A percentile compares a stretch with the other conserved stretches of the same genome.
phyloP scores from a whole-genome alignment of 441 rosid genomes.

The Brassica balearica region DNA sequence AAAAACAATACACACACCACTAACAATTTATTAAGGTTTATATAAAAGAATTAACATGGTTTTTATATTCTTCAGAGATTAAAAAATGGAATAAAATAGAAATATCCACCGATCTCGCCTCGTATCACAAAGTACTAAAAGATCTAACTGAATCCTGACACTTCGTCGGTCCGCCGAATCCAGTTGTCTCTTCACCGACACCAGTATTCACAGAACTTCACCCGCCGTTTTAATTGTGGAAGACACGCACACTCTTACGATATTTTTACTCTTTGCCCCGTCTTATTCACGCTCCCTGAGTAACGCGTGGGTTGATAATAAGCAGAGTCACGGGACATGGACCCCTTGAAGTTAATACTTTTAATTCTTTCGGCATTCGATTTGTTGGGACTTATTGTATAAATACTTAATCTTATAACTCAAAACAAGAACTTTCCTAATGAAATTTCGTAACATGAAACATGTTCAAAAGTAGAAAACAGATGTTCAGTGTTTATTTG shows the following conservation, averaged over 20 bases:
- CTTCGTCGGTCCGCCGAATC: conserved; percentile 40
- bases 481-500: too few species aligned
- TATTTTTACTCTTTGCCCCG: neutral
- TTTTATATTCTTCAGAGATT: neutral
- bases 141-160: conserved; percentile 1
- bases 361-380: neutral
- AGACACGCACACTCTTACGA: neutral
- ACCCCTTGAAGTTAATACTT: conserved; percentile 10
- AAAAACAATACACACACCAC: neutral
- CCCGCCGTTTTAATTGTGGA: neutral
- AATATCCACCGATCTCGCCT: conserved; percentile 35
- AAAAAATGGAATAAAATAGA: neutral
- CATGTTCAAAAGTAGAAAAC: conserved; percentile 1
- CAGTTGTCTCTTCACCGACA: conserved; percentile 43
- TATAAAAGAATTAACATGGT: neutral
- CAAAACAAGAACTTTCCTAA: neutral
- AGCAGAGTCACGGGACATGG: conserved; percentile 12
- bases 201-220: neutral
- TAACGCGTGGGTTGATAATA: conserved; percentile 1
- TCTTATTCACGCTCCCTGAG: neutral
- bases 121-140: conserved; percentile 18
- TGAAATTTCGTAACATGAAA: neutral
- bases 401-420: neutral
- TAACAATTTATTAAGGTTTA: neutral
- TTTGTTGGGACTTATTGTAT: neutral